Evolutionary conservation across 805 yeast species (phyloP).

Genomic region (Starmerella stigmatis): DNA sequence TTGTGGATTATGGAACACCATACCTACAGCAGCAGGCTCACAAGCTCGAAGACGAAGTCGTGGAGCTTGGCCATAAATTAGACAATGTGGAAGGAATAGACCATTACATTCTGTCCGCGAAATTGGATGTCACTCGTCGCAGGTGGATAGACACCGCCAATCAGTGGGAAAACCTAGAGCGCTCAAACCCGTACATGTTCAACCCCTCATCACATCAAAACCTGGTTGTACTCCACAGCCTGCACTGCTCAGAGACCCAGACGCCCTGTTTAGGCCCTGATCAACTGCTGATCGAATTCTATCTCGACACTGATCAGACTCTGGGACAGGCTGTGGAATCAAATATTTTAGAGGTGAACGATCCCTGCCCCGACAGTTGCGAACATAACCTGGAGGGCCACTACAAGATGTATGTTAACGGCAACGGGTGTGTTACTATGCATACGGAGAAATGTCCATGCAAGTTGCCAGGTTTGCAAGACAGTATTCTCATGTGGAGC

Average conservation of each 20-base stretch:
- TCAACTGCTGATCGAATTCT: conserved; percentile 70
- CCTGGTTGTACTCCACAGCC: conserved; percentile 65
- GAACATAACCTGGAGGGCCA: conserved; percentile 62
- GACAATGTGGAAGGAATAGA: conserved; percentile 2
- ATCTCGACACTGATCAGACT: conserved; percentile 82
- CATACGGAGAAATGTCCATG: conserved; percentile 53
- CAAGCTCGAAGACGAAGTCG: conserved; percentile 37
- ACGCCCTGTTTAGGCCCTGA: conserved; percentile 93
- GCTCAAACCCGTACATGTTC: conserved; percentile 45
- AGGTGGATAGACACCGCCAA: conserved; percentile 36
- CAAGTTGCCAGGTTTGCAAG: conserved; percentile 47
- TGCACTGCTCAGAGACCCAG: conserved; percentile 71
- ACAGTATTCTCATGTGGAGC: conserved; percentile 82
- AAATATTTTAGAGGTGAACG: conserved; percentile 54
- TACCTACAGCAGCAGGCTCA: conserved; percentile 47
- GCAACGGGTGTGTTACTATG: conserved; percentile 70
- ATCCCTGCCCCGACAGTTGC: conserved; percentile 72
- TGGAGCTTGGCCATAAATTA: conserved; percentile 9
- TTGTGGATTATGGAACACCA: conserved; percentile 66
- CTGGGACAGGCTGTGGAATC: conserved; percentile 83
- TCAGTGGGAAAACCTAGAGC: conserved; percentile 59
- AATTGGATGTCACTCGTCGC: conserved; percentile 27
- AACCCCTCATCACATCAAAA: conserved; percentile 70
- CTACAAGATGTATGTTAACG: conserved; percentile 79
- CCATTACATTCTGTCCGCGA: conserved; percentile 28